These are phyloP conservation scores for Bretschneidera sinensis DNA, from an alignment of 345 rosid species.

Conservation along the genomic window DNA sequence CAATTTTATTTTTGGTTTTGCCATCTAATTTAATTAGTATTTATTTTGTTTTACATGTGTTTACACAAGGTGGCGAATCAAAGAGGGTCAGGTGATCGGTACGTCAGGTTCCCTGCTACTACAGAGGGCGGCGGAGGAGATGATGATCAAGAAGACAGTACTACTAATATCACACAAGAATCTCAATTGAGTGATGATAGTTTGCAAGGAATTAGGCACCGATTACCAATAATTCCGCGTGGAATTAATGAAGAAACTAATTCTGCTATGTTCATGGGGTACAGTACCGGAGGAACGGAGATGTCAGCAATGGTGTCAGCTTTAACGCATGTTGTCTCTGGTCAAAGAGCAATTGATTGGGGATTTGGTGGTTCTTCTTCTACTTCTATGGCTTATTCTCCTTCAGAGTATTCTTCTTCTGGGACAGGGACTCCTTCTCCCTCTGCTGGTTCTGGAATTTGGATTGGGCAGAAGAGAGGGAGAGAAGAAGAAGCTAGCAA, in stretches of 20 bases:
- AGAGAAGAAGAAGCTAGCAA: constrained; percentile 30
- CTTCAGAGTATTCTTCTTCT: constrained; percentile 19
- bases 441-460: constrained; percentile 18
- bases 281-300: constrained; percentile 36
- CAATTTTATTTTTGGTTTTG: neutral
- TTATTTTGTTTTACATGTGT: constrained; percentile 21
- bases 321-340: constrained; percentile 58
- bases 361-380: constrained; percentile 14
- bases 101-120: constrained; percentile 12
- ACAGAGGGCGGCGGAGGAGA: constrained; percentile 17
- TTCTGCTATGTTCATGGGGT: constrained; percentile 16
- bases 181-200: too few relatives aligned
- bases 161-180: constrained; percentile 1
- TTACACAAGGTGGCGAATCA: constrained; percentile 39
- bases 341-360: neutral
- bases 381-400: constrained; percentile 11
- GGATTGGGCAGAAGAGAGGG: constrained; percentile 38
- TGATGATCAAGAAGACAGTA: constrained; percentile 14
- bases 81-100: constrained; percentile 18
- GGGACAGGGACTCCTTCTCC: constrained; percentile 23
- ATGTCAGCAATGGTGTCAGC: constrained; percentile 76
- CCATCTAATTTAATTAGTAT: neutral
- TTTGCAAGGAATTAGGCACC: too few relatives aligned
- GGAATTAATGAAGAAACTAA: neutral
- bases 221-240: neutral